Percentiles rank a stretch among this genome's conserved stretches.
phyloP scores from a whole-genome alignment of 371 early-diverging fungal species.

The Mucor mucedo region DNA sequence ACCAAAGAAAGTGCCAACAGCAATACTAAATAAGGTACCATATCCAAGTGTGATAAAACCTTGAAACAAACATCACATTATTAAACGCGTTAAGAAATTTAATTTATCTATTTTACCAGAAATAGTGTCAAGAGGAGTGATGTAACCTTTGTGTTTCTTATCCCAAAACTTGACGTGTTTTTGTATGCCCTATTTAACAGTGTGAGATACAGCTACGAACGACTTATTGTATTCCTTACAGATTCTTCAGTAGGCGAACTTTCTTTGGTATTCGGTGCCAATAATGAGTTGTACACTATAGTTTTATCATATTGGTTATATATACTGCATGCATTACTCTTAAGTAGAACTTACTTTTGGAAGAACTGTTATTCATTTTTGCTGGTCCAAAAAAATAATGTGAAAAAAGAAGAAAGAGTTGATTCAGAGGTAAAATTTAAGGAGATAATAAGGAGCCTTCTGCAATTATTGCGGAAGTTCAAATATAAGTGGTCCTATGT shows the following conservation, averaged over 20 bases:
- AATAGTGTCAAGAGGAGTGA: constrained; percentile 33
- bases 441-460: no score
- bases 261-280: no score
- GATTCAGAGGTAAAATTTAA: no score
- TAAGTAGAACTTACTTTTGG: no score
- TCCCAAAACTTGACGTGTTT: constrained; percentile 36
- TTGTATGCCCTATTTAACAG: constrained; percentile 24
- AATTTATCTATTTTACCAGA: constrained; percentile 19
- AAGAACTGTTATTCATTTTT: no score
- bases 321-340: no score
- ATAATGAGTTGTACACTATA: no score
- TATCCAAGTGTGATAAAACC: constrained; percentile 36
- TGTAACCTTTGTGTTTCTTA: constrained; percentile 31
- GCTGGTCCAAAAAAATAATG: no score
- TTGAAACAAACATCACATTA: constrained; percentile 11
- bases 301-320: no score
- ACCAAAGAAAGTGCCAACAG: constrained; percentile 21
- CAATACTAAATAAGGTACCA: constrained; percentile 23
- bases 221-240: background rate
- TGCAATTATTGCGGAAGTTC: no score
- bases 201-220: background rate
- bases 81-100: background rate
- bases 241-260: constrained; percentile 1
- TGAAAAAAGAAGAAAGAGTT: no score
- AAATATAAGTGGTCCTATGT: no score